Base-by-base conservation (phyloP, 495 filamentous ascomycete species). In the Haplographium delicatum region DNA sequence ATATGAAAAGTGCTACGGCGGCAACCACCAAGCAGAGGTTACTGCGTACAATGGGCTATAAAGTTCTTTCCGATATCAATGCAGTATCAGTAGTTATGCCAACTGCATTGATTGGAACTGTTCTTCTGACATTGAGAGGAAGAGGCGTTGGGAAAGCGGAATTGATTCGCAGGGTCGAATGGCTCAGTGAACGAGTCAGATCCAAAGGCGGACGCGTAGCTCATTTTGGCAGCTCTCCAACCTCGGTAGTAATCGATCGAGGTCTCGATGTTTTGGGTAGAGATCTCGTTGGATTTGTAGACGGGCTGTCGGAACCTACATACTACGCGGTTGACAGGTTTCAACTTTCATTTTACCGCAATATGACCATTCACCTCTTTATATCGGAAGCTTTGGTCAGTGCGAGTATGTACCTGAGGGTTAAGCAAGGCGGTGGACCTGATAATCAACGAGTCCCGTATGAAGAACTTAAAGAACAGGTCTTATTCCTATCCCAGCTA, bases 311-410 rank as follows among this genome's bases (percentile, higher is more conserved):
- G 0, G 93, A 98, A 62, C 84, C 85, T 10, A 96, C 91, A 0
- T 96, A 86, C 63, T 94, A 86, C 58, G 91, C 93, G 2, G 89
- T 96, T 23, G 93, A 98, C 65, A 79, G 91, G 43, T 98, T 98
- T 70, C 91, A 97, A 60, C 78, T 98, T 7, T 93, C 87, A 0
- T 98, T 97, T 68, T 98, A 97, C 65, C 83, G 93, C 34, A 98
- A 98, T 65, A 96, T 96, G 91, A 94, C 90, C 1, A 98, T 98
- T 44, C 93, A 98, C 62, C 79, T 98, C 2, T 98, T 98, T 64
- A 91, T 97, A 45, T 84, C 86, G 1, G 89, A 96, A 54, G 86
- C 91, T 0, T 72, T 97, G 1, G 86, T 98, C 2, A 89, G 85
- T 15, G 88, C 84, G 13, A 86, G 85, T 23, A 84, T 98, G 73